phyloP scores from a whole-genome alignment of 257 asterid genomes.

The Cinchona pubescens region DNA sequence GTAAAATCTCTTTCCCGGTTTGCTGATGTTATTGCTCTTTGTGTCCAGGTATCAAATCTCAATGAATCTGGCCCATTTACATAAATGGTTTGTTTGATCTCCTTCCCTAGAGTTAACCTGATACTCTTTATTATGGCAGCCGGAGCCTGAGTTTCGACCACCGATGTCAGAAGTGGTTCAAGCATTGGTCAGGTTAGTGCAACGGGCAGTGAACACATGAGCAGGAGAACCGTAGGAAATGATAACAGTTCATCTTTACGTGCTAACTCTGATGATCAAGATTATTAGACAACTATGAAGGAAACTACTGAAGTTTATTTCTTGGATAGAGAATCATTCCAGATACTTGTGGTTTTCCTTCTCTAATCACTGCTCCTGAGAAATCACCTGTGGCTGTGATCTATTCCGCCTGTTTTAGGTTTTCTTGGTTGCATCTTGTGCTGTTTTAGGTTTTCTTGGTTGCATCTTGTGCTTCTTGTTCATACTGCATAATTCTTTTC shows the following conservation, averaged over 20 bases:
- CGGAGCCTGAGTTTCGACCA: constrained; percentile 97
- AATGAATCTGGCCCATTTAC: neutral
- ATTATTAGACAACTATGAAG: constrained; percentile 18
- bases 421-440: constrained; percentile 5
- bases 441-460: constrained; percentile 5
- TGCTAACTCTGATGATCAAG: constrained; percentile 50
- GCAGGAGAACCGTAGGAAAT: constrained; percentile 86
- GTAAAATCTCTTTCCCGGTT: constrained; percentile 90
- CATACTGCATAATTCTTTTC: neutral
- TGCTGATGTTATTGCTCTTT: constrained; percentile 92
- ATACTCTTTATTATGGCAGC: constrained; percentile 37
- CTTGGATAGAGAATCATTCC: neutral
- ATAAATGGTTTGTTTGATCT: no score
- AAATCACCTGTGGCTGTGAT: neutral
- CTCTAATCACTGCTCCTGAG: neutral
- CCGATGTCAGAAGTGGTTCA: constrained; percentile 97
- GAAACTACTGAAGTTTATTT: neutral
- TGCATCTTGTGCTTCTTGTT: constrained; percentile 6
- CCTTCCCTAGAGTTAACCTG: neutral
- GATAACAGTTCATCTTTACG: constrained; percentile 48
- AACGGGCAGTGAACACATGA: constrained; percentile 96
- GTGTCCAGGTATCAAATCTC: constrained; percentile 67
- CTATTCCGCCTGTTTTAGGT: neutral
- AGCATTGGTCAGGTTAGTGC: constrained; percentile 87
- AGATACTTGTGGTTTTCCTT: neutral